Evolutionary conservation across 2,329 filamentous ascomycete genomes (phyloP), one percentile per base, ranked within the genome.

Genomic region (Penicillium sp.): DNA sequence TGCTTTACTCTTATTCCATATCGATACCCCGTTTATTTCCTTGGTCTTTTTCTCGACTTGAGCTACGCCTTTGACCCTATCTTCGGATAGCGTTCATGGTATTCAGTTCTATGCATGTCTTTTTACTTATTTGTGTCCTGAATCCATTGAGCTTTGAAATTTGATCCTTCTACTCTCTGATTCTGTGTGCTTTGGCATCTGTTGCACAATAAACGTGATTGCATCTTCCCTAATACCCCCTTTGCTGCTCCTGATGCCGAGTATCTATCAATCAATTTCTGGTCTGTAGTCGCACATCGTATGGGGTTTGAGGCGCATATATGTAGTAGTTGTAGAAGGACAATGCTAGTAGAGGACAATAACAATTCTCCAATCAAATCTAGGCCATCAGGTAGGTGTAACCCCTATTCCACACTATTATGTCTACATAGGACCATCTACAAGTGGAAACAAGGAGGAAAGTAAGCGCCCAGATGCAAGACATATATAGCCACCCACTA

Each of bases 11-110:
- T 61, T 61, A 60, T 63, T 63, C 60, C 62, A 64, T 61, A 66
- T 70, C 69, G 69, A 72, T 72, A 72, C 69, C 69, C 69, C 66
- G 53, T 62, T 60, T 66, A 34, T 56, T 60, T 55, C 55, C 59
- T 47, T 60, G 49, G 50, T 62, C 56, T 54, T 60, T 58, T 53
- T 53, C 55, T 48, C 34, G 16, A 55, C 56, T 53, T 56, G 29
- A 51, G 37, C 32, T 31, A 51, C n/a, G 8, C 35, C 32, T n/a
- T 13, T 13, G 18, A n/a, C 29, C 22, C 7, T 32, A 50, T 46
- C 55, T 56, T 59, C 26, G 44, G 53, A 35, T 57, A 39, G 34
- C 24, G 14, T 10, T 8, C 14, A 32, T 22, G 43, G 18, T 4
- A 9, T 50, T 37, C 37, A 31, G 5, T 13, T 42, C 10, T 40